Evolutionary conservation across 2,329 filamentous ascomycete genomes (phyloP).

Genomic region (Monosporascus ibericus): DNA sequence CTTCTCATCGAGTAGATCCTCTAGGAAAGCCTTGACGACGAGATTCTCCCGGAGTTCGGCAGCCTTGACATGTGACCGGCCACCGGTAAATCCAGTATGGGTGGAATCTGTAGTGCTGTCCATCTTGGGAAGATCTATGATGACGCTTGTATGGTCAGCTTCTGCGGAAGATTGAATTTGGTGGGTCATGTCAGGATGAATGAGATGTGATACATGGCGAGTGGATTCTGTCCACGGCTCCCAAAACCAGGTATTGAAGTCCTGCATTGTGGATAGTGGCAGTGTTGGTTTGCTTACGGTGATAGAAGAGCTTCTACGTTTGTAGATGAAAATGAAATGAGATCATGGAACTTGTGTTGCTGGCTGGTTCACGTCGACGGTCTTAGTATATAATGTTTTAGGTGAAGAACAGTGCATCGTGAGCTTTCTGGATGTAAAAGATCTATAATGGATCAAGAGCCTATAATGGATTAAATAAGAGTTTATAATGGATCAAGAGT

Average conservation of each 20-base stretch:
- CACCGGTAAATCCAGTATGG: neutral
- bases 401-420: too few species aligned
- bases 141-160: neutral
- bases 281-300: neutral
- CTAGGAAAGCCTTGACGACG: neutral
- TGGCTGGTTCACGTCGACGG: too few species aligned
- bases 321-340: neutral
- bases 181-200: too few species aligned
- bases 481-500: too few species aligned
- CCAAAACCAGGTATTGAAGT: neutral
- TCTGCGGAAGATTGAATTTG: neutral
- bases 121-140: neutral
- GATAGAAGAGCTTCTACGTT: neutral
- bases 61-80: neutral
- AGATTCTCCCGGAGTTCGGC: neutral
- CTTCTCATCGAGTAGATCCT: neutral
- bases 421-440: too few species aligned
- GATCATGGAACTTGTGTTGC: too few species aligned
- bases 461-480: too few species aligned
- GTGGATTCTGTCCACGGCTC: neutral
- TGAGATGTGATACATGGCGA: neutral
- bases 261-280: neutral
- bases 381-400: too few species aligned
- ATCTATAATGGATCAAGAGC: too few species aligned
- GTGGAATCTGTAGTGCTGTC: neutral